A percentile compares a stretch with the other conserved stretches of the same genome.
Conservation (phyloP, 192 early-diverging fungal genomes). For the Mortierella alpina region DNA sequence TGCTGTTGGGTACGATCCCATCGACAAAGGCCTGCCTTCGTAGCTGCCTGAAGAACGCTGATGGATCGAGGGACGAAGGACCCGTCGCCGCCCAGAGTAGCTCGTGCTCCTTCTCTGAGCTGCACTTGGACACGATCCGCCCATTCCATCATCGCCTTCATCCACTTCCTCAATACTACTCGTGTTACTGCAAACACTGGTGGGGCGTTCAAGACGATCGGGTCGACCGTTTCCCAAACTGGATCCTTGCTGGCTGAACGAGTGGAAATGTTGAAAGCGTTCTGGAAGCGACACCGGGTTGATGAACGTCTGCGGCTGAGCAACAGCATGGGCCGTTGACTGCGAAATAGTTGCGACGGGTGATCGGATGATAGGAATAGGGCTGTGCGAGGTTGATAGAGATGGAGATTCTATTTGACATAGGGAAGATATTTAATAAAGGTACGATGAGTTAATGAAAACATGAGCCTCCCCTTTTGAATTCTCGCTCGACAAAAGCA, state of each 20-base stretch:
- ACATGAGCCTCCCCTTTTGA: neutral
- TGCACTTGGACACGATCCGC: conserved; percentile 21
- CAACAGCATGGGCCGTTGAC: conserved; percentile 32
- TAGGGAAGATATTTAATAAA: neutral
- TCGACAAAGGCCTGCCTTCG: conserved; percentile 17
- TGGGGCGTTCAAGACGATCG: conserved; percentile 30
- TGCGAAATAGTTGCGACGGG: conserved; percentile 42
- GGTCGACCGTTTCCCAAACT: conserved; percentile 1
- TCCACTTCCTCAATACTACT: conserved; percentile 49
- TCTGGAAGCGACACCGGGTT: conserved; percentile 43
- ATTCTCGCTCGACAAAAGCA: too few species aligned
- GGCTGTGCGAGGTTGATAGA: conserved; percentile 10
- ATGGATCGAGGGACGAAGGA: neutral
- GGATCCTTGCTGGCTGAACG: conserved; percentile 15
- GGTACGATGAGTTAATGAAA: neutral
- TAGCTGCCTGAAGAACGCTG: conserved; percentile 13
- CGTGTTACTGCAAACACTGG: conserved; percentile 41
- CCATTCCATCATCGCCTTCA: conserved; percentile 20
- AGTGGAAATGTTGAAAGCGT: conserved; percentile 49
- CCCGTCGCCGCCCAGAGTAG: conserved; percentile 19
- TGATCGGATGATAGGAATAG: conserved; percentile 45
- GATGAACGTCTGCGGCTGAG: conserved; percentile 22
- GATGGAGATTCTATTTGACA: conserved; percentile 24
- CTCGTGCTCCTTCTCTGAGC: conserved; percentile 18
- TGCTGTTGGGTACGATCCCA: conserved; percentile 5